Conservation (phyloP, 257 asterid species). For the Avicennia marina region DNA sequence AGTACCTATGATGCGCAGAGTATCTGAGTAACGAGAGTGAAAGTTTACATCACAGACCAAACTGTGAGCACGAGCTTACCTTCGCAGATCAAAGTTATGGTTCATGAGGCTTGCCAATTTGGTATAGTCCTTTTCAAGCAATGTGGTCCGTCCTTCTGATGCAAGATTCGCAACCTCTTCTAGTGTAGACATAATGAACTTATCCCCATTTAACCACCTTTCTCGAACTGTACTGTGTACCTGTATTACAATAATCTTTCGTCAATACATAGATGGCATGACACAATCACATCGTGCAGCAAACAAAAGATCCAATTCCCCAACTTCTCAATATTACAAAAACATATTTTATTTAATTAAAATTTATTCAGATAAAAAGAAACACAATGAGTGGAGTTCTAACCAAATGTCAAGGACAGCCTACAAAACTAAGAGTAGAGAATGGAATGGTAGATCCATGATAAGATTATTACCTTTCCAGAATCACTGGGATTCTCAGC, state of each 20-base stretch:
- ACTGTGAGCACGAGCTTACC: no score
- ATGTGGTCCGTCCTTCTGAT: constrained; percentile 59
- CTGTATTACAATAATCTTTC: constrained; percentile 29
- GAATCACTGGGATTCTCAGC: constrained; percentile 97
- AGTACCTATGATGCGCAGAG: no score
- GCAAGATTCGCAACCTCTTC: constrained; percentile 82
- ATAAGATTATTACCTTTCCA: constrained; percentile 56
- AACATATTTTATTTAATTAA: no score
- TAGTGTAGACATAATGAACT: constrained; percentile 74
- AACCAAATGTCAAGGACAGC: no score
- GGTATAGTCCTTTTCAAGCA: constrained; percentile 57
- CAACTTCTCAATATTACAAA: no score
- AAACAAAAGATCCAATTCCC: no score
- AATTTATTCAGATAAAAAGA: no score
- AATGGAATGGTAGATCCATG: background rate
- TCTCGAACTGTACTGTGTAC: constrained; percentile 85
- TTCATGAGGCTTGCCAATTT: constrained; percentile 79
- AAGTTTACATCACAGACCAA: no score
- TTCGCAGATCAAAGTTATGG: constrained; percentile 76
- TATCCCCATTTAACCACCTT: constrained; percentile 85
- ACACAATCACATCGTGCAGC: no score
- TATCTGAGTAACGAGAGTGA: no score
- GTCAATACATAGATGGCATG: background rate
- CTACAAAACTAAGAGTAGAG: background rate
- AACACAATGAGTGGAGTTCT: no score